Evolutionary conservation across 2,329 filamentous ascomycete species (phyloP).

Genomic region (Penicillium digitatum): DNA sequence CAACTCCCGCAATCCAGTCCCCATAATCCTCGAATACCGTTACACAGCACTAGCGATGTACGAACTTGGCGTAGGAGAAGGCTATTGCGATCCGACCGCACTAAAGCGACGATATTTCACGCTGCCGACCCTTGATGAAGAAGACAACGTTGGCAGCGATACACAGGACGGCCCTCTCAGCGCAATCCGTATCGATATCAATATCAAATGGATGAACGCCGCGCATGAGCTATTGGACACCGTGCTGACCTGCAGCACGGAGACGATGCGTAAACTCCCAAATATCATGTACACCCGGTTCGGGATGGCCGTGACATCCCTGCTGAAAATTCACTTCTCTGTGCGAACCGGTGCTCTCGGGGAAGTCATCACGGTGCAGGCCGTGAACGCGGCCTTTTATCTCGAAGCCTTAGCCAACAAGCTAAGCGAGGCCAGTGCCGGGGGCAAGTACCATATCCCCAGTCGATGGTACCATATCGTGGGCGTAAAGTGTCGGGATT

Average conservation of each 20-base stretch:
- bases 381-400: conserved; percentile 32
- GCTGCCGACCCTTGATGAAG: conserved; percentile 27
- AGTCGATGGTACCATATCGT: conserved; percentile 34
- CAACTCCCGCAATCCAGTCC: conserved; percentile 12
- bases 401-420: conserved; percentile 29
- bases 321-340: conserved; percentile 36
- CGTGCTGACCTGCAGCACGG: conserved; percentile 31
- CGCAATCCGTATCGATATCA: conserved; percentile 36
- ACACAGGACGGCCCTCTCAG: conserved; percentile 22
- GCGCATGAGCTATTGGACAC: conserved; percentile 34
- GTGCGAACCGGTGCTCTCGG: conserved; percentile 30
- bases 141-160: conserved; percentile 8
- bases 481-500: conserved; percentile 31
- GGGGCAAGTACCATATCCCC: conserved; percentile 34
- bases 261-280: conserved; percentile 33
- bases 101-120: conserved; percentile 34
- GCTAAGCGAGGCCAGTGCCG: conserved; percentile 33
- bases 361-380: conserved; percentile 29
- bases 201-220: conserved; percentile 38
- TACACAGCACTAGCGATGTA: conserved; percentile 32
- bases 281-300: conserved; percentile 35
- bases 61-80: conserved; percentile 34
- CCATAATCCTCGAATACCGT: conserved; percentile 32
- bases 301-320: conserved; percentile 30
- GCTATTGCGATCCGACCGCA: conserved; percentile 36